Base-by-base conservation (phyloP, 371 early-diverging fungal genomes). In the Dichotomocladium elegans region DNA sequence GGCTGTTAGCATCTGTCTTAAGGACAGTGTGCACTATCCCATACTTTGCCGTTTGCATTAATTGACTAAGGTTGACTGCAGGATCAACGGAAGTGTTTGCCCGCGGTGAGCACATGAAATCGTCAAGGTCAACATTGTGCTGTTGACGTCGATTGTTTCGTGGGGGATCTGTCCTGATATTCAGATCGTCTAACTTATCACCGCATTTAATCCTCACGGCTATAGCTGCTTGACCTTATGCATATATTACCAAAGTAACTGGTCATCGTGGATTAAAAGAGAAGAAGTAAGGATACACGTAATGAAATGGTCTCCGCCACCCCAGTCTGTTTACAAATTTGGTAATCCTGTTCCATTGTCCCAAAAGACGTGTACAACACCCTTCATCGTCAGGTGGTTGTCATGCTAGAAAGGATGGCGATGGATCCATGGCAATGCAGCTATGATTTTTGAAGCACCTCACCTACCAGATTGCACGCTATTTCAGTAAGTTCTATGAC, bases 21-120 rank as follows among this genome's bases (percentile, higher is more conserved):
- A 21, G 14, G 7, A 9, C 25, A 9, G 15, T 35, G 8, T 24
- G 22, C 9, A n/a, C n/a, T n/a, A n/a, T n/a, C n/a, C n/a, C 21
- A 63, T 68, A 70, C 72, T 58, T 69, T 24, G 70, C 70, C 40
- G 72, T 59, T 41, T 70, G 65, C 22, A 72, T 42, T 26, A 72
- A 28, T 40, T 65, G 70, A 9, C 66, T 52, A 7, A 62, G 55
- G 47, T 65, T 53, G 9, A 33, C 35, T 14, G 34, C 24, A 10
- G 34, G 26, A 44, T 53, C 35, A 21, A 22, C 24, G 31, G n/a
- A 41, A 30, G 33, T 2, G 24, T 30, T 11, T 24, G 12, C 26
- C 30, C 27, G 37, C 9, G 1, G 34, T 33, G 12, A 33, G 12
- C 34, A 17, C 53, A 43, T 45, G 22, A 44, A 53, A 17, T 53